Evolutionary conservation across 805 yeast species (phyloP).

Genomic region (Jamesozyma rosinii): DNA sequence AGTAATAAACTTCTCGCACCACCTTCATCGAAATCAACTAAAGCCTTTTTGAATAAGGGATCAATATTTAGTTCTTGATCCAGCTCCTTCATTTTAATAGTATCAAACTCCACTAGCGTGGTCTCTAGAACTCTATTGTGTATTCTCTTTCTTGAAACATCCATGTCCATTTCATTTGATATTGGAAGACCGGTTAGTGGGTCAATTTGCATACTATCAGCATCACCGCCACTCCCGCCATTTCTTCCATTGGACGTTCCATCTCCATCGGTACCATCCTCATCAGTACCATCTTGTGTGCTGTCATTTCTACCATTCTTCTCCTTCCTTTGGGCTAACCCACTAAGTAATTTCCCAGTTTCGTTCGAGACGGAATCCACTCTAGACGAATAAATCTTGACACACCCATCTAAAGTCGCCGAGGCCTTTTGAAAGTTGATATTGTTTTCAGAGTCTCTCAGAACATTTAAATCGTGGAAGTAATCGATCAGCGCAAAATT

Average conservation of each 20-base stretch:
- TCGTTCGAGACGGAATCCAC: constrained; percentile 89
- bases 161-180: constrained; percentile 19
- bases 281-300: constrained; percentile 7
- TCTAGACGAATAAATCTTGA: constrained; percentile 81
- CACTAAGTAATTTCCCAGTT: constrained; percentile 74
- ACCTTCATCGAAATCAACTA: constrained; percentile 75
- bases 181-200: constrained; percentile 29
- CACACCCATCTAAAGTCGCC: constrained; percentile 89
- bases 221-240: constrained; percentile 14
- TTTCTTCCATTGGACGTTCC: constrained; percentile 19
- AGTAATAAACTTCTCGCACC: constrained; percentile 64
- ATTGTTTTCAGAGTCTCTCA: constrained; percentile 62
- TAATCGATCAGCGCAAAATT: constrained; percentile 84
- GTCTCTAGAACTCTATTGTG: constrained; percentile 31
- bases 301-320: constrained; percentile 6
- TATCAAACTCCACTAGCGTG: constrained; percentile 44
- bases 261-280: constrained; percentile 16
- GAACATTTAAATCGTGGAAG: constrained; percentile 70
- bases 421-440: constrained; percentile 87
- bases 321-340: constrained; percentile 44
- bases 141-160: constrained; percentile 22
- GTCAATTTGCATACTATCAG: constrained; percentile 25
- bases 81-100: constrained; percentile 43
- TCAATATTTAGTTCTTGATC: constrained; percentile 62
- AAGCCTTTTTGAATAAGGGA: constrained; percentile 64